Conservation (phyloP, 2,329 filamentous ascomycete genomes). For the Aspergillus carbonarius region DNA sequence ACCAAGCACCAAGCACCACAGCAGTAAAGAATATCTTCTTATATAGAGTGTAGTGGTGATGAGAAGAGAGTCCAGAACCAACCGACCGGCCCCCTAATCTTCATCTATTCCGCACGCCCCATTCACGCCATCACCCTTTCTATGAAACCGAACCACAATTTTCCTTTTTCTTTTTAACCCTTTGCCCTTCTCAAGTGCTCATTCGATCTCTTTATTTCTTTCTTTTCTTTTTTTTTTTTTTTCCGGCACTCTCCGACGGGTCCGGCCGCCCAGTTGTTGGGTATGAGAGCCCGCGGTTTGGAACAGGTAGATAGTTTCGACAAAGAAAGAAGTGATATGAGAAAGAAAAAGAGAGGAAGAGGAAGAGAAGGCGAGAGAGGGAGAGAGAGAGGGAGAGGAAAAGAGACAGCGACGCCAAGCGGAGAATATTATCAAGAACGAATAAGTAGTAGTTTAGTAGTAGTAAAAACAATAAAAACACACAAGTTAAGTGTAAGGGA, state of each 20-base stretch:
- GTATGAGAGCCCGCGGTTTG: neutral
- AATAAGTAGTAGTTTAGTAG: constrained; percentile 1
- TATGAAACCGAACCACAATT: neutral
- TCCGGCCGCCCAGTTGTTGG: neutral
- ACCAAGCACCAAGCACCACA: neutral
- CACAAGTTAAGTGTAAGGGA: neutral
- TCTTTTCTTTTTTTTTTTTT: too few relatives aligned
- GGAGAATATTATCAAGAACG: constrained; percentile 10
- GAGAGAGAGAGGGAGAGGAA: neutral
- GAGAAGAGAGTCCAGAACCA: neutral
- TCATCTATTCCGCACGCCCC: neutral
- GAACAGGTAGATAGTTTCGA: neutral
- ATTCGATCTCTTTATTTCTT: neutral
- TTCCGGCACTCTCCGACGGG: neutral
- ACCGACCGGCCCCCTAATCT: neutral
- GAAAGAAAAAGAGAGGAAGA: neutral
- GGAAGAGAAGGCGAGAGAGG: neutral
- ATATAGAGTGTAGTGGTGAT: constrained; percentile 1
- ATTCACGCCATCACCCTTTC: neutral
- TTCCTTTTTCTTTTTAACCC: neutral
- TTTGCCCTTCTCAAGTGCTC: neutral
- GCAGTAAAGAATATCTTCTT: neutral
- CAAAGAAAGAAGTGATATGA: neutral
- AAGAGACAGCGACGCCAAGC: constrained; percentile 6
- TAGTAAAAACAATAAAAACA: neutral